Conservation (phyloP, 2,329 filamentous ascomycete species). For the Aureobasidium sp. region DNA sequence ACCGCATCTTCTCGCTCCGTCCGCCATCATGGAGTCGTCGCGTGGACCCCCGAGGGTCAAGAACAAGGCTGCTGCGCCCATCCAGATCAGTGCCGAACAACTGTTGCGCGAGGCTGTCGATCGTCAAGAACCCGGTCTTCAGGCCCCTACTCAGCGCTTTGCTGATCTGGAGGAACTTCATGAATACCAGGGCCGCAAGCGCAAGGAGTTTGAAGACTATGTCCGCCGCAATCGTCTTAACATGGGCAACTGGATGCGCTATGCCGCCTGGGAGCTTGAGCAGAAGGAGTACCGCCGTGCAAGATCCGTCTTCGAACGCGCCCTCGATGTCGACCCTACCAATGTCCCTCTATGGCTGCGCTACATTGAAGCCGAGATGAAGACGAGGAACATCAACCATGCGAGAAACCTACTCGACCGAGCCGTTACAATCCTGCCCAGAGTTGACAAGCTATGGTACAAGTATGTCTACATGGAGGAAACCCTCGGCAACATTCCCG, state of each 20-base stretch:
- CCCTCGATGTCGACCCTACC: slow-evolving; percentile 84
- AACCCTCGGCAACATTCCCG: slow-evolving; percentile 88
- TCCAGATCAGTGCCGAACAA: slow-evolving; percentile 90
- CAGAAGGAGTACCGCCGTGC: slow-evolving; percentile 95
- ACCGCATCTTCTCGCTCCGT: neutral
- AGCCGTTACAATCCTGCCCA: slow-evolving; percentile 83
- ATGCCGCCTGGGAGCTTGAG: slow-evolving; percentile 94
- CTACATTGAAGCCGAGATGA: slow-evolving; percentile 96
- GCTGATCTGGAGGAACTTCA: slow-evolving; percentile 96
- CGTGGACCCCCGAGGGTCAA: slow-evolving; percentile 94
- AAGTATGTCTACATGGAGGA: slow-evolving; percentile 99
- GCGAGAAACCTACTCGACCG: slow-evolving; percentile 89
- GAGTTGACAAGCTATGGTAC: slow-evolving; percentile 97
- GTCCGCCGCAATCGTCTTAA: slow-evolving; percentile 89
- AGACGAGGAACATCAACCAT: slow-evolving; percentile 91
- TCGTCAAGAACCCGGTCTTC: slow-evolving; percentile 79
- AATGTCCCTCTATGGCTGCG: slow-evolving; percentile 83
- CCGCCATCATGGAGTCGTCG: slow-evolving; percentile 70
- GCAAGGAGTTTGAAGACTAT: slow-evolving; percentile 97
- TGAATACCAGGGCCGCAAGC: slow-evolving; percentile 91
- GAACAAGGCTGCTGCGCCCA: slow-evolving; percentile 86
- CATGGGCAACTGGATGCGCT: slow-evolving; percentile 98
- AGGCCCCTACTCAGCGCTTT: slow-evolving; percentile 90
- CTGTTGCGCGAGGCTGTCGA: slow-evolving; percentile 95
- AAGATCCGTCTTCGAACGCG: slow-evolving; percentile 87